phyloP scores from a whole-genome alignment of 2,329 filamentous ascomycete species.

The Blastomyces gilchristii region DNA sequence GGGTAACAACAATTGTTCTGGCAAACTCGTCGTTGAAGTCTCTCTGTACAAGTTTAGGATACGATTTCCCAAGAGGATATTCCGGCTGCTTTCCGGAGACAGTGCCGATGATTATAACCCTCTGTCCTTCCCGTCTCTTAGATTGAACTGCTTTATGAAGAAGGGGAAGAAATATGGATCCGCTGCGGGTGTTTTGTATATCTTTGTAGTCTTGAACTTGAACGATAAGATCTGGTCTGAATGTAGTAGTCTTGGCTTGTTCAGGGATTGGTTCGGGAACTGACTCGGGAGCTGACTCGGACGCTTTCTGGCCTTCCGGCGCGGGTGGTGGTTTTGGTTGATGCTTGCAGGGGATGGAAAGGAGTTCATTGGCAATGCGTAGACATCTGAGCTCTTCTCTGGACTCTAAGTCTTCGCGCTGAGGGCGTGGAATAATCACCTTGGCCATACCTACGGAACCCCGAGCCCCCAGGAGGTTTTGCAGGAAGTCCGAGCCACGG shows the following conservation, averaged over 20 bases:
- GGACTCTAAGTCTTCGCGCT: constrained; percentile 10
- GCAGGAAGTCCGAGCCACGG: constrained; percentile 11
- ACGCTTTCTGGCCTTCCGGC: background rate
- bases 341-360: constrained; percentile 20
- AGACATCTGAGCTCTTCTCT: constrained; percentile 26
- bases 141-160: constrained; percentile 63
- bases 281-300: constrained; percentile 12
- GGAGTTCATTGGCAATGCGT: constrained; percentile 28
- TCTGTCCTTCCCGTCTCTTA: constrained; percentile 59
- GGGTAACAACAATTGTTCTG: constrained; percentile 46
- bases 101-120: constrained; percentile 71
- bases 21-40: constrained; percentile 39
- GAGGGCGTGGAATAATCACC: constrained; percentile 11
- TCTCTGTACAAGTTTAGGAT: constrained; percentile 39
- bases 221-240: constrained; percentile 50
- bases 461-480: constrained; percentile 13
- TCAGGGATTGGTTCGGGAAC: constrained; percentile 11
- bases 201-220: constrained; percentile 75
- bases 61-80: constrained; percentile 35
- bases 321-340: constrained; percentile 8
- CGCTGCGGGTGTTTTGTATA: constrained; percentile 58
- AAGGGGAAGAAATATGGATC: constrained; percentile 57
- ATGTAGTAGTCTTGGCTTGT: constrained; percentile 15
- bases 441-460: constrained; percentile 14
- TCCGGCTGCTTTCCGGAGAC: constrained; percentile 49